Percentiles rank a stretch among this genome's conserved stretches.
Conservation (phyloP, 768 basidiomycete genomes). For the Zangia roseola region DNA sequence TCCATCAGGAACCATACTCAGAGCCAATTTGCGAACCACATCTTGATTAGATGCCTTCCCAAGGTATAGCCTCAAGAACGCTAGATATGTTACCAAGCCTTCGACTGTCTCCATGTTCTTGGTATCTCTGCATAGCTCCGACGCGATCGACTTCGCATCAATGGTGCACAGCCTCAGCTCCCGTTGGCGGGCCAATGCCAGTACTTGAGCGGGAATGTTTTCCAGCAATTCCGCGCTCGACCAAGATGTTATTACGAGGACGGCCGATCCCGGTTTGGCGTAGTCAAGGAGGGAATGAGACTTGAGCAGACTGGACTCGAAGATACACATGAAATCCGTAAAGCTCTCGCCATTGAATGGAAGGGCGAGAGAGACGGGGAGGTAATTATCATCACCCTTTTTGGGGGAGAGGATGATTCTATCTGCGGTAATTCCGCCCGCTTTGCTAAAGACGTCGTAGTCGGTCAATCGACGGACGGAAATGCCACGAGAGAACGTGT, state of each 20-base stretch:
- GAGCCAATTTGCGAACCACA: constrained; percentile 51
- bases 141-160: constrained; percentile 55
- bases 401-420: constrained; percentile 64
- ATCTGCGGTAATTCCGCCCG: constrained; percentile 67
- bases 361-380: constrained; percentile 56
- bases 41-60: constrained; percentile 58
- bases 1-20: constrained; percentile 42
- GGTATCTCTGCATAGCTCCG: constrained; percentile 26
- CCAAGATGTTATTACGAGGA: constrained; percentile 79
- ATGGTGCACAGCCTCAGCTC: constrained; percentile 58
- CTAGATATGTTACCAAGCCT: constrained; percentile 65
- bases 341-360: constrained; percentile 54
- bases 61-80: constrained; percentile 83
- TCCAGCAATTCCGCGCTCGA: constrained; percentile 66
- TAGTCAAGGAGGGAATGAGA: constrained; percentile 69
- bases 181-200: constrained; percentile 43
- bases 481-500: constrained; percentile 56
- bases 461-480: constrained; percentile 61
- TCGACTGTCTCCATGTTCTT: constrained; percentile 44
- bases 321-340: constrained; percentile 70
- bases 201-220: constrained; percentile 56
- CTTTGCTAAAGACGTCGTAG: constrained; percentile 73
- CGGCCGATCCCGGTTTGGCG: constrained; percentile 62
- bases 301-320: constrained; percentile 77
- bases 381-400: constrained; percentile 31